Conservation (phyloP, 768 basidiomycete genomes). For the Pleurotus cornucopiae region DNA sequence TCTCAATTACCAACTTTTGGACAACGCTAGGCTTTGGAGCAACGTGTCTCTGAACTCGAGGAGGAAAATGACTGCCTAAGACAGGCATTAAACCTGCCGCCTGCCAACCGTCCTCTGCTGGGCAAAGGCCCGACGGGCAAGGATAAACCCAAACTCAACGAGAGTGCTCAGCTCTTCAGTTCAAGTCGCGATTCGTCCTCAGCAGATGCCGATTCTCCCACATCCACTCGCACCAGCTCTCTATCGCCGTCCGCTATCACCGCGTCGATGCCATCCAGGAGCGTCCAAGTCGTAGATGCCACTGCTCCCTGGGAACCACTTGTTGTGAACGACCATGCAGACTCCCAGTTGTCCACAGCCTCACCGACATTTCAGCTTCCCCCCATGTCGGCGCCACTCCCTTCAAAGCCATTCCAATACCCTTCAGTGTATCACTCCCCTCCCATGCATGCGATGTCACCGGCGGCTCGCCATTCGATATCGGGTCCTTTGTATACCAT, state of each 20-base stretch:
- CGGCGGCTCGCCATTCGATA: slow-evolving; percentile 38
- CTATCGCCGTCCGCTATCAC: slow-evolving; percentile 57
- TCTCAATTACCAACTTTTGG: slow-evolving; percentile 27
- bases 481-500: slow-evolving; percentile 37
- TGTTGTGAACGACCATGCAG: slow-evolving; percentile 40
- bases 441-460: slow-evolving; percentile 35
- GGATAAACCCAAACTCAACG: slow-evolving; percentile 65
- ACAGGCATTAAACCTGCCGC: slow-evolving; percentile 66
- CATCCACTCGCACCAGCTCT: slow-evolving; percentile 56
- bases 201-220: slow-evolving; percentile 34
- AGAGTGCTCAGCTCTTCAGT: slow-evolving; percentile 27
- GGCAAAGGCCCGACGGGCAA: slow-evolving; percentile 88
- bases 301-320: slow-evolving; percentile 54
- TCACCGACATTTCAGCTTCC: slow-evolving; percentile 38
- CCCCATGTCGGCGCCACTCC: slow-evolving; percentile 41
- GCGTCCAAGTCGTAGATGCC: slow-evolving; percentile 42
- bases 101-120: slow-evolving; percentile 64
- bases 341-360: slow-evolving; percentile 33
- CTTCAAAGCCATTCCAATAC: slow-evolving; percentile 44
- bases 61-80: slow-evolving; percentile 77
- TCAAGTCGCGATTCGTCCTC: slow-evolving; percentile 42
- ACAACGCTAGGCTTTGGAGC: slow-evolving; percentile 63
- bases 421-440: slow-evolving; percentile 16
- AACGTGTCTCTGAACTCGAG: slow-evolving; percentile 78
- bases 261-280: slow-evolving; percentile 42